Evolutionary conservation across 495 filamentous ascomycete species (phyloP).

Genomic region (Monascus purpureus): DNA sequence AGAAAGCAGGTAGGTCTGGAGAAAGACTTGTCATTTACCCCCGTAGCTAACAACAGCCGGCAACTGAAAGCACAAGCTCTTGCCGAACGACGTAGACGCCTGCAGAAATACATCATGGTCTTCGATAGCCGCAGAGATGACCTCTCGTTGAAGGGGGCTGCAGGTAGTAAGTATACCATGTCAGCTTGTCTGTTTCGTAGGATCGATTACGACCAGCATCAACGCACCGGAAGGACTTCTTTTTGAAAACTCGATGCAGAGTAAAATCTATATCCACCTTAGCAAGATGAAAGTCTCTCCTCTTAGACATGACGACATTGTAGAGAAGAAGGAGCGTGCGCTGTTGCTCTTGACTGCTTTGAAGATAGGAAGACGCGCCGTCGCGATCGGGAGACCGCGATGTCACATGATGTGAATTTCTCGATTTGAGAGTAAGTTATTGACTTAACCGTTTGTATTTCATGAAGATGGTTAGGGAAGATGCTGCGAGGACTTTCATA

Average conservation of each 20-base stretch:
- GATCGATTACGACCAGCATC: neutral
- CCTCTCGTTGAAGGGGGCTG: conserved; percentile 76
- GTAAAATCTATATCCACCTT: conserved; percentile 70
- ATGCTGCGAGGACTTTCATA: too few species aligned
- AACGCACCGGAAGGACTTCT: conserved; percentile 53
- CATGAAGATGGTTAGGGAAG: too few species aligned
- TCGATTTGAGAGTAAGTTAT: too few species aligned
- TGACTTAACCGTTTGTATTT: too few species aligned
- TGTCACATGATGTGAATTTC: conserved; percentile 10
- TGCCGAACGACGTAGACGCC: conserved; percentile 92
- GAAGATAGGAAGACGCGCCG: neutral
- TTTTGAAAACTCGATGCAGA: conserved; percentile 68
- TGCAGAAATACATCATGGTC: conserved; percentile 89
- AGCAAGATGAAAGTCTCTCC: conserved; percentile 8
- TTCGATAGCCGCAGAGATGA: conserved; percentile 66
- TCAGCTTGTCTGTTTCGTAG: too few species aligned
- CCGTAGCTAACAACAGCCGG: conserved; percentile 79
- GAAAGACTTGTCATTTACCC: too few species aligned
- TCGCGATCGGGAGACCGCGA: conserved; percentile 2
- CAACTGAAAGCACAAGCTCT: conserved; percentile 88
- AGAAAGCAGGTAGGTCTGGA: too few species aligned
- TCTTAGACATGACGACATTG: conserved; percentile 15
- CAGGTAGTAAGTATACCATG: too few species aligned
- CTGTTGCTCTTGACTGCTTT: neutral
- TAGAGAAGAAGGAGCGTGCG: conserved; percentile 4